These are phyloP conservation scores for Cyclostephanos tholiformis DNA, from an alignment of 108 stramenopile genomes.

Conservation along the genomic window DNA sequence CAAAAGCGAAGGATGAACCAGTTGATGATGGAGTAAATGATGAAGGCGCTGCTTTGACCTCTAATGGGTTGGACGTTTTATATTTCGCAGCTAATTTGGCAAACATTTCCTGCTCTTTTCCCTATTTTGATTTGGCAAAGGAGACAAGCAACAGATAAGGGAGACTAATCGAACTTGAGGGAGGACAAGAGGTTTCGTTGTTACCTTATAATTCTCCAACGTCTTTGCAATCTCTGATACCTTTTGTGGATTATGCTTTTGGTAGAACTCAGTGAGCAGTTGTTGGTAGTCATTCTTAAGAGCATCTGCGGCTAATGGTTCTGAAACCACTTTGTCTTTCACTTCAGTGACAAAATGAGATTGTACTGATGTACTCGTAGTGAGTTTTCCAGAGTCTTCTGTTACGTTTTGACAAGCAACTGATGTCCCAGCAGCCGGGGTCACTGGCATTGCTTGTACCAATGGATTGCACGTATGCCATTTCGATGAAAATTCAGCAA, in stretches of 20 bases:
- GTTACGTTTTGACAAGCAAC: not conserved
- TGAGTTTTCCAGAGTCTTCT: constrained; percentile 8
- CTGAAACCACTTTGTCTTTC: not conserved
- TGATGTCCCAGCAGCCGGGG: constrained; percentile 3
- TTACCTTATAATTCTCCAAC: constrained; percentile 77
- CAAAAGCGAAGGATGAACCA: constrained; percentile 42
- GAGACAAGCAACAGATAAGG: not conserved
- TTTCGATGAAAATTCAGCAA: constrained; percentile 20
- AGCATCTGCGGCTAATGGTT: constrained; percentile 8
- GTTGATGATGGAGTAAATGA: constrained; percentile 10
- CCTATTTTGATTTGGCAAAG: constrained; percentile 20
- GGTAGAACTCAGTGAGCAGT: constrained; percentile 70
- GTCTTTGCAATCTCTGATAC: constrained; percentile 56
- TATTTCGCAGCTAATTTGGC: constrained; percentile 69
- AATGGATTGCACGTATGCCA: constrained; percentile 26
- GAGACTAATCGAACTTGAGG: not conserved
- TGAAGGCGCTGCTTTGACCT: constrained; percentile 21
- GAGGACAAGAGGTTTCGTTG: constrained; percentile 7
- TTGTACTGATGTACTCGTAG: not conserved
- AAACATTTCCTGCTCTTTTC: constrained; percentile 69
- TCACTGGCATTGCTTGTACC: constrained; percentile 12
- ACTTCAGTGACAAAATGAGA: constrained; percentile 16
- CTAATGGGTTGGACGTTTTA: constrained; percentile 64
- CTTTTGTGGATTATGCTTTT: constrained; percentile 75
- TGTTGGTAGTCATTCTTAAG: constrained; percentile 55